Evolutionary conservation across 2,329 filamentous ascomycete species (phyloP).

Genomic region (Apiospora marii): DNA sequence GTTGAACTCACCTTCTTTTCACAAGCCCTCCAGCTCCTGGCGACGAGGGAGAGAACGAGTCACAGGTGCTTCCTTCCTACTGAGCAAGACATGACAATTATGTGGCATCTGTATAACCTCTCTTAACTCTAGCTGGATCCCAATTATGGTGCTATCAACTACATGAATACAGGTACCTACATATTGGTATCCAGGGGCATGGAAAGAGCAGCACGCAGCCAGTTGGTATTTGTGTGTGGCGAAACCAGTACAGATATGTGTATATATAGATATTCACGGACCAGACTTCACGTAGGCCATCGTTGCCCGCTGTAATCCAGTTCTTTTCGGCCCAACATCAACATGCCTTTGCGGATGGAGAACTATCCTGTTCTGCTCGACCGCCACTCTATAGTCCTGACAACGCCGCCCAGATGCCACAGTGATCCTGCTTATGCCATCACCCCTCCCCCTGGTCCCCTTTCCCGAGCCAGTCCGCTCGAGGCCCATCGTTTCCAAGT

Average conservation of each 20-base stretch:
- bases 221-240: not conserved
- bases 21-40: not conserved
- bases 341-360: slow-evolving; percentile 9
- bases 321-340: slow-evolving; percentile 15
- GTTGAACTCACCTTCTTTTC: not conserved
- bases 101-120: not conserved
- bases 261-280: slow-evolving; percentile 8
- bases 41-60: not conserved
- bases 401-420: slow-evolving; percentile 24
- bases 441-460: not conserved
- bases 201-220: not conserved
- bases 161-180: not conserved
- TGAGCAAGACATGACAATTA: not conserved
- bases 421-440: not conserved
- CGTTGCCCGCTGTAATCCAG: not conserved
- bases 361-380: slow-evolving; percentile 17
- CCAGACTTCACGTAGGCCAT: not conserved
- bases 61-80: not conserved
- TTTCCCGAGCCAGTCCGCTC: not conserved
- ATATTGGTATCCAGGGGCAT: not conserved
- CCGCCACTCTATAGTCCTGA: slow-evolving; percentile 20
- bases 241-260: slow-evolving; percentile 4
- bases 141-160: not conserved
- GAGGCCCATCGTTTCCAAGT: not conserved
- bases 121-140: not conserved